Conservation (phyloP, 2,329 filamentous ascomycete genomes). For the Penicillium sp. region DNA sequence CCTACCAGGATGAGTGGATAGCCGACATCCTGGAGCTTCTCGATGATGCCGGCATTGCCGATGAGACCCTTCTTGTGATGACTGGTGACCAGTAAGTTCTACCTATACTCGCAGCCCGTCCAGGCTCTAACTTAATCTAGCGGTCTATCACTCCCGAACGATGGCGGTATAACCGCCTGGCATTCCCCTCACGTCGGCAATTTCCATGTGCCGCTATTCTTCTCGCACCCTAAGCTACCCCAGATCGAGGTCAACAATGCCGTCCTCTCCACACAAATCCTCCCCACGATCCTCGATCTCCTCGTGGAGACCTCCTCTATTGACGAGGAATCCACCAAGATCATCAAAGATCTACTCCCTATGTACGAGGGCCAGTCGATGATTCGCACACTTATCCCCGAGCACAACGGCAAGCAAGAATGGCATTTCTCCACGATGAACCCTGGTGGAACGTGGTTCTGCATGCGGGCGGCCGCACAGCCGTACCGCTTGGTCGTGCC, state of each 20-base stretch:
- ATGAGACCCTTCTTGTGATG: conserved; percentile 26
- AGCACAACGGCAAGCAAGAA: conserved; percentile 28
- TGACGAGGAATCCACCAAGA: conserved; percentile 24
- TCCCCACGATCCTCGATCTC: conserved; percentile 43
- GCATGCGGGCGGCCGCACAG: conserved; percentile 67
- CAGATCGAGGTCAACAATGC: conserved; percentile 17
- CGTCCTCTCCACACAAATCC: conserved; percentile 28
- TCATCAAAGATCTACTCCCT: conserved; percentile 35
- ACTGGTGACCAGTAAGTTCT: conserved; percentile 23
- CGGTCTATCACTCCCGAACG: conserved; percentile 22
- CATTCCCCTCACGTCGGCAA: conserved; percentile 22
- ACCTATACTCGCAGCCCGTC: neutral
- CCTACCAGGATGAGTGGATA: conserved; percentile 23
- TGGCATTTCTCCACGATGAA: conserved; percentile 34
- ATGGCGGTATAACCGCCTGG: conserved; percentile 23
- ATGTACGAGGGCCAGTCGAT: conserved; percentile 44
- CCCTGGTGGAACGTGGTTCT: conserved; percentile 43
- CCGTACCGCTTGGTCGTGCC: conserved; percentile 60
- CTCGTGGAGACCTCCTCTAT: conserved; percentile 38
- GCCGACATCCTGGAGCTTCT: conserved; percentile 21
- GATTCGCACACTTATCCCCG: conserved; percentile 33
- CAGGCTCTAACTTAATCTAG: conserved; percentile 1
- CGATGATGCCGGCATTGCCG: conserved; percentile 23
- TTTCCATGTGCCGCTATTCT: conserved; percentile 23
- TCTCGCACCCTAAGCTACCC: conserved; percentile 22